phyloP scores from a whole-genome alignment of 2,329 filamentous ascomycete genomes.

The Graphiopsis chlorocephala region DNA sequence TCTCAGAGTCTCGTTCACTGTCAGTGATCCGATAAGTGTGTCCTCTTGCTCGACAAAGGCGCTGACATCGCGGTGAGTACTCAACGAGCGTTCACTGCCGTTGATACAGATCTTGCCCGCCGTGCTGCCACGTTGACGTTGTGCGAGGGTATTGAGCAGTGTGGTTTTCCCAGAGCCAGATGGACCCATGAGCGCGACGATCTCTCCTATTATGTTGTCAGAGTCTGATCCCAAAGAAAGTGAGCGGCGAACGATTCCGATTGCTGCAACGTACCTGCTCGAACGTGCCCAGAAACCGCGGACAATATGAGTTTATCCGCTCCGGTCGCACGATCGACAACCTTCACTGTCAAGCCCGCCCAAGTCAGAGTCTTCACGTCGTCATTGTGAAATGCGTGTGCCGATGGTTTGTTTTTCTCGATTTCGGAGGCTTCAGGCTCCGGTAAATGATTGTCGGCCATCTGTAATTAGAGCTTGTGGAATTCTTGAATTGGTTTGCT shows the following conservation, averaged over 20 bases:
- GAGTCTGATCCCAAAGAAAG: constrained; percentile 48
- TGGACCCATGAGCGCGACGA: constrained; percentile 78
- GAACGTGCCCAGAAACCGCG: constrained; percentile 52
- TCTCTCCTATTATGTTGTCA: constrained; percentile 51
- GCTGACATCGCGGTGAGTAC: constrained; percentile 52
- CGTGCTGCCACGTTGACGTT: constrained; percentile 50
- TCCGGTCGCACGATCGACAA: constrained; percentile 65
- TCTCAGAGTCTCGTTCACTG: constrained; percentile 70
- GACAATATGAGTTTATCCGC: constrained; percentile 58
- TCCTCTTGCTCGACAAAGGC: constrained; percentile 85
- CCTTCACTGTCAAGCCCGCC: constrained; percentile 62
- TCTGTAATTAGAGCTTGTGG: not conserved
- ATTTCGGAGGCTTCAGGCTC: not conserved
- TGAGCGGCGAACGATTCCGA: not conserved
- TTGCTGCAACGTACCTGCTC: constrained; percentile 54
- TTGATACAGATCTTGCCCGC: constrained; percentile 59
- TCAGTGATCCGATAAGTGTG: constrained; percentile 73
- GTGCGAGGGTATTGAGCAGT: constrained; percentile 72
- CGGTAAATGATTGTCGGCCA: not conserved
- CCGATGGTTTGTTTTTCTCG: not conserved
- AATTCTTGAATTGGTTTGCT: not conserved
- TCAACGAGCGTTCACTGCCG: constrained; percentile 40
- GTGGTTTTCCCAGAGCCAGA: constrained; percentile 72
- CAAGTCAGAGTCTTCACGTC: constrained; percentile 62
- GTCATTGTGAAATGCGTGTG: constrained; percentile 50